Base-by-base conservation (phyloP, 768 basidiomycete genomes). In the Termitomyces sp. region DNA sequence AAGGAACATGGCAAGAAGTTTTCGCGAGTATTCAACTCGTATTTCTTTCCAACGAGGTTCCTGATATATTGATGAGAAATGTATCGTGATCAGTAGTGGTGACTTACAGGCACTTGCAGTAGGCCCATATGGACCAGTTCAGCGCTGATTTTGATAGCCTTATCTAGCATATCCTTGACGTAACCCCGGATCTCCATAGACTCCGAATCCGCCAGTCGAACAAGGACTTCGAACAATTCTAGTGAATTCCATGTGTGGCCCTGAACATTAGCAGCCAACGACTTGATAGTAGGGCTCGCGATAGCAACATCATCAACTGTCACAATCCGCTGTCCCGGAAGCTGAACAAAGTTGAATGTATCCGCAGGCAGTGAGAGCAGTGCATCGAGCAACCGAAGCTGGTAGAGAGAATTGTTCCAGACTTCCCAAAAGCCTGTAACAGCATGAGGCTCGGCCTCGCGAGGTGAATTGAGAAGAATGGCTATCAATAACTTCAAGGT, bases 41-140 rank as follows among this genome's bases (percentile, higher is more conserved):
- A 93, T 88, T 22, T 92, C 86, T 67, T 90, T 92, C 92, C 96
- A 97, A 6, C 86, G 82, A 63, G 90, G 79, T 79, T 94, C 87
- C 86, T 88, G 57, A 28, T 20, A 35, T 20, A 49, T 20, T n/a
- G 38, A 35, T 70, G 46, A 61, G 33, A 60, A 20, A 58, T 35
- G n/a, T 24, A 58, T 5, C 11, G 46, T 61, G 20, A 33, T 45
- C 32, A 49, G 8, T 12, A 51, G 22, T 46, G 24, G 36, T 35
- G 18, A 82, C 95, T 66, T 72, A 96, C 96, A 51, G 91, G 86
- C 39, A 96, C 89, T 78, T 95, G 92, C 54, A 97, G 81, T 50
- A 98, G 73, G 61, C 94, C 97, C 84, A 98, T 90, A 68, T 98
- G 87, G 11, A 97, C 92, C 38, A 98, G 76, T 74, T 99, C 97